Evolutionary conservation across 2,329 filamentous ascomycete genomes (phyloP).

Genomic region (Diaporthe citri): DNA sequence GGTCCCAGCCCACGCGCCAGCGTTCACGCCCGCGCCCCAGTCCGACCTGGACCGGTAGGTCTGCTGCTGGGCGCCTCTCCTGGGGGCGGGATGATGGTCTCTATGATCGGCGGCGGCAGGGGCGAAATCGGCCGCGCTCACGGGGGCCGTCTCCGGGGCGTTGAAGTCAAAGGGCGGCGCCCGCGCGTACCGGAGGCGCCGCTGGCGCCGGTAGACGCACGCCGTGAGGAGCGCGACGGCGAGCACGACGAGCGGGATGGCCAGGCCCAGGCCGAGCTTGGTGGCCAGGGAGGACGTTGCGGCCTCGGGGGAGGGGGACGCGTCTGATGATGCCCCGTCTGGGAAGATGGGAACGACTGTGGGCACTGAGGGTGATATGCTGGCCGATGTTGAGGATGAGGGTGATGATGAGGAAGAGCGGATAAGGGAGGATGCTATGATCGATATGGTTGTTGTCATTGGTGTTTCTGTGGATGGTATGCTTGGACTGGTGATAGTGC

Average conservation of each 20-base stretch:
- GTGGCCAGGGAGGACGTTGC: conserved; percentile 14
- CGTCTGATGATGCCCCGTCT: background rate
- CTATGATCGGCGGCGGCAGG: background rate
- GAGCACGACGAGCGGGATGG: conserved; percentile 34
- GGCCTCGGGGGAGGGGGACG: background rate
- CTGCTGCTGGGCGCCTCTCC: background rate
- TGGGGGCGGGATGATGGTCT: background rate
- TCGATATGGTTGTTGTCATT: conserved; percentile 16
- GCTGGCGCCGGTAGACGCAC: conserved; percentile 35
- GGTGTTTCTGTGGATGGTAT: background rate
- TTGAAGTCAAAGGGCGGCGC: conserved; percentile 17
- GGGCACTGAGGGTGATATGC: conserved; percentile 6
- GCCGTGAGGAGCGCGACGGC: conserved; percentile 8
- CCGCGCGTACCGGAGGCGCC: background rate
- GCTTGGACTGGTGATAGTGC: background rate
- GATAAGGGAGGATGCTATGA: conserved; percentile 1
- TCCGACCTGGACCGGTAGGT: conserved; percentile 8
- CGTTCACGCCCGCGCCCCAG: background rate
- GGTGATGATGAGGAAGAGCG: background rate
- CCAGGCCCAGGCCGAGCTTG: conserved; percentile 38
- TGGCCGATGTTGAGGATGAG: background rate
- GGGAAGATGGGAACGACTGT: conserved; percentile 11
- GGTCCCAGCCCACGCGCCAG: background rate
- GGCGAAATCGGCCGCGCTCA: conserved; percentile 11
- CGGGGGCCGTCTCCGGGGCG: conserved; percentile 31